Percentiles rank a stretch among this genome's conserved stretches.
Conservation (phyloP, 352 stramenopile genomes). For the Phytophthora palmivora region DNA sequence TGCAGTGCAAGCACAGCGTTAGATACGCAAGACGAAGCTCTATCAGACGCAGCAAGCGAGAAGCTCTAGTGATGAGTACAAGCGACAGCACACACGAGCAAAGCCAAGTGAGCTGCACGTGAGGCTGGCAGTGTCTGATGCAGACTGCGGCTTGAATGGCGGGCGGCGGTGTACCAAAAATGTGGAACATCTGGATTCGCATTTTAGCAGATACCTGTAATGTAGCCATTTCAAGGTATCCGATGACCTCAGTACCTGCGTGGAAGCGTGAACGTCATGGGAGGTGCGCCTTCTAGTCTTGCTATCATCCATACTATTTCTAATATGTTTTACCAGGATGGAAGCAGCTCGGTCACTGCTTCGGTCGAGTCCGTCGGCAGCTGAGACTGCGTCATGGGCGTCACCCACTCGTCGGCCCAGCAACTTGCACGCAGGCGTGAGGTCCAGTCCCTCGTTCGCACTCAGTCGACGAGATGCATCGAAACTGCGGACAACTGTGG, state of each 20-base stretch:
- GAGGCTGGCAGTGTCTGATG: slow-evolving; percentile 13
- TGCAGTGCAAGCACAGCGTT: not conserved
- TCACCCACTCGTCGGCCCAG: slow-evolving; percentile 57
- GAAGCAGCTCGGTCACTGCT: slow-evolving; percentile 35
- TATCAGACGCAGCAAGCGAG: not conserved
- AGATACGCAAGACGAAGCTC: slow-evolving; percentile 1
- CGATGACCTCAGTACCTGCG: not conserved
- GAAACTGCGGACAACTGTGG: slow-evolving; percentile 8
- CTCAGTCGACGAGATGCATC: slow-evolving; percentile 26
- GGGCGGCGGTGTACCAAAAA: slow-evolving; percentile 4
- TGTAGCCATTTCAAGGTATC: not conserved
- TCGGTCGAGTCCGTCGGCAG: slow-evolving; percentile 18
- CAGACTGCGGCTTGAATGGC: slow-evolving; percentile 27
- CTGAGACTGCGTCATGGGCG: slow-evolving; percentile 34
- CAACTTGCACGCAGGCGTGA: slow-evolving; percentile 47
- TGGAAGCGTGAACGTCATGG: slow-evolving; percentile 32
- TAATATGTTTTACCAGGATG: slow-evolving; percentile 34
- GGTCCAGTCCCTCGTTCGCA: slow-evolving; percentile 45
- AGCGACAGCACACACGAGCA: slow-evolving; percentile 4
- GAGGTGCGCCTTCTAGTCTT: slow-evolving; percentile 5
- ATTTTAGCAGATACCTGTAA: too few species aligned
- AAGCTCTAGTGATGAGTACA: not conserved
- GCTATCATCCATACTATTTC: too few species aligned
- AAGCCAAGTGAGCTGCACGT: slow-evolving; percentile 19
- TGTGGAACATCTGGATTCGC: not conserved